Percentiles rank a stretch among this genome's conserved stretches.
Evolutionary conservation across 2,329 filamentous ascomycete species (phyloP).

Genomic region (Penicillium sp.): DNA sequence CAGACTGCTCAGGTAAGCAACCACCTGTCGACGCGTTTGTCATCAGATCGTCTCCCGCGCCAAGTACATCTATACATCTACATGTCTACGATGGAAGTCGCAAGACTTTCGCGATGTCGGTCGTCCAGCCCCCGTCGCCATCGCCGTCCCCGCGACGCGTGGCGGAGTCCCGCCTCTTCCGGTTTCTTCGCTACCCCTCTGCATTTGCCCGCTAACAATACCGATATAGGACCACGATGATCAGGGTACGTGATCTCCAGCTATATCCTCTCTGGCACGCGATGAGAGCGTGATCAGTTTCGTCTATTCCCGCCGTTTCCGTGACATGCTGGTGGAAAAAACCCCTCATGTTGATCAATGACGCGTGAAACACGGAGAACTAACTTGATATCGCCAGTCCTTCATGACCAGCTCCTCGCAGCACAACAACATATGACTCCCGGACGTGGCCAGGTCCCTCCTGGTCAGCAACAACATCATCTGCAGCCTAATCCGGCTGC

Average conservation of each 20-base stretch:
- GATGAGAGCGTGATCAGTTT: not conserved
- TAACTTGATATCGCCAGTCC: constrained; percentile 48
- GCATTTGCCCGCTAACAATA: constrained; percentile 16
- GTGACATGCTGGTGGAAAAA: not conserved
- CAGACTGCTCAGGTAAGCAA: constrained; percentile 61
- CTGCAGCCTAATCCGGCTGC: constrained; percentile 45
- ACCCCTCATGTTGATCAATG: not conserved
- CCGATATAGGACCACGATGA: constrained; percentile 47
- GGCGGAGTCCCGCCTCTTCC: constrained; percentile 12
- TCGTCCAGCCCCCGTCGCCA: no score
- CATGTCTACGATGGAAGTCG: constrained; percentile 8
- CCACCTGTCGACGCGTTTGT: constrained; percentile 40
- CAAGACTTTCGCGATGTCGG: not conserved
- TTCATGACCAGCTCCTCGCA: constrained; percentile 66
- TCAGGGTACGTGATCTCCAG: constrained; percentile 44
- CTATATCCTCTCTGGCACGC: not conserved
- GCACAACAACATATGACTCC: constrained; percentile 47
- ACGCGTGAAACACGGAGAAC: not conserved
- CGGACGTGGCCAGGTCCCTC: constrained; percentile 46
- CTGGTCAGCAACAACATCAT: constrained; percentile 47
- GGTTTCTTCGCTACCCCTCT: not conserved
- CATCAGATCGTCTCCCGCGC: constrained; percentile 35
- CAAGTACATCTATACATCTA: constrained; percentile 20
- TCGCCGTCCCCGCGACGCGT: constrained; percentile 19
- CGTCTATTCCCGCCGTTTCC: not conserved